Percentiles rank a stretch among this genome's conserved stretches.
Conservation (phyloP, 495 filamentous ascomycete species). For the Tuber calosporum region DNA sequence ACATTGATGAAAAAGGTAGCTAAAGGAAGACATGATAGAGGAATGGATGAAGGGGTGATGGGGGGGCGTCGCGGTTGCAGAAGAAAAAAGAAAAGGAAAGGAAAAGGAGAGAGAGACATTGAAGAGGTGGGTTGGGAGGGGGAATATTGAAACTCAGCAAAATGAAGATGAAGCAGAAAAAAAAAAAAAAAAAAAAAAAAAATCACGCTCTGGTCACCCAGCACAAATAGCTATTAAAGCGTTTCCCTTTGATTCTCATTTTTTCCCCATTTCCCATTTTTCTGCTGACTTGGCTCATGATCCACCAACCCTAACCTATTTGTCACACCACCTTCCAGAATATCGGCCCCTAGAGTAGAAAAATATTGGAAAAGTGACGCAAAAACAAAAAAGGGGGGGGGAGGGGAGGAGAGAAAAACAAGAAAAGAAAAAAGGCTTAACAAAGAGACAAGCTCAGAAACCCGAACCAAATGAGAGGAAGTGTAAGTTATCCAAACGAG, state of each 20-base stretch:
- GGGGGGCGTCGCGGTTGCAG: neutral
- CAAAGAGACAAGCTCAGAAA: neutral
- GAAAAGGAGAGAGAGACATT: neutral
- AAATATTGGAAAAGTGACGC: neutral
- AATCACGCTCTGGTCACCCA: neutral
- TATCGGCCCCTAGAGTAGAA: neutral
- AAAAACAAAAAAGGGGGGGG: neutral
- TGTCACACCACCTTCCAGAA: neutral
- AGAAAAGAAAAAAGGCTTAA: neutral
- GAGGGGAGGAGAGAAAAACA: neutral
- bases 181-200: neutral
- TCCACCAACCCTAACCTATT: neutral
- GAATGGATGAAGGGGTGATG: neutral
- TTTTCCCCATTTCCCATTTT: neutral
- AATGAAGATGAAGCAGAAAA: neutral
- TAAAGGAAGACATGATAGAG: neutral
- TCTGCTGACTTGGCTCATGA: neutral
- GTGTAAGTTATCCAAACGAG: neutral
- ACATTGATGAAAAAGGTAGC: neutral
- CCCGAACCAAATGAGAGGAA: conserved; percentile 5
- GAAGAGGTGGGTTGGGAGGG: neutral
- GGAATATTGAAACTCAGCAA: neutral
- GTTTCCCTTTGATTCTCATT: neutral
- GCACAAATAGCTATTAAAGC: neutral
- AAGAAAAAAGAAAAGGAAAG: no score